Evolutionary conservation across 2,329 filamentous ascomycete species (phyloP).

Genomic region (Onygenales sp.): DNA sequence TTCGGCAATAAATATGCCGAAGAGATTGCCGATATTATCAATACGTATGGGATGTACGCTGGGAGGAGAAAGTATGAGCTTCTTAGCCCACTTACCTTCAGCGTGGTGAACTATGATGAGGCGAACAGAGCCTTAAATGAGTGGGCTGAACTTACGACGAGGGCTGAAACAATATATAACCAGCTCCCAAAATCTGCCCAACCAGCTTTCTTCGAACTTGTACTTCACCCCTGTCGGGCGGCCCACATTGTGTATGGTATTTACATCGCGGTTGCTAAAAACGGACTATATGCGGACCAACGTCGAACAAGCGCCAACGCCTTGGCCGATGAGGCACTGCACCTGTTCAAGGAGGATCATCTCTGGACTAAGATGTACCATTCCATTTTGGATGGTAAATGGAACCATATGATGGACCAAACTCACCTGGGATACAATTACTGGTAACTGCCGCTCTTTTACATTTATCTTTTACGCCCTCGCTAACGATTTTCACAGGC

Average conservation of each 20-base stretch:
- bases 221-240: conserved; percentile 51
- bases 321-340: conserved; percentile 43
- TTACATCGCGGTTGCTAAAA: conserved; percentile 41
- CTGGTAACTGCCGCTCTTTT: conserved; percentile 25
- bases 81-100: conserved; percentile 50
- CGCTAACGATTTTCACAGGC: conserved; percentile 44
- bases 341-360: conserved; percentile 48
- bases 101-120: conserved; percentile 55
- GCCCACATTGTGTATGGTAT: conserved; percentile 49
- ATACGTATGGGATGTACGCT: conserved; percentile 48
- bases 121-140: conserved; percentile 48
- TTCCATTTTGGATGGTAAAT: conserved; percentile 50
- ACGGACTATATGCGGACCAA: conserved; percentile 47
- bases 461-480: conserved; percentile 20
- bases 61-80: conserved; percentile 54
- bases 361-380: conserved; percentile 50
- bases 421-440: conserved; percentile 41
- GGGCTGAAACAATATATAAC: conserved; percentile 49
- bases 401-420: conserved; percentile 53
- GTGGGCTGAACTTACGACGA: conserved; percentile 44
- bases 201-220: conserved; percentile 54
- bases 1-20: conserved; percentile 43
- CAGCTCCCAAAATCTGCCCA: conserved; percentile 40
- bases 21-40: conserved; percentile 43
- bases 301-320: conserved; percentile 48